A percentile compares a stretch with the other conserved stretches of the same genome.
These are phyloP conservation scores for Colletotrichum sp. DNA, from an alignment of 2,329 filamentous ascomycete species.

Conservation along the genomic window DNA sequence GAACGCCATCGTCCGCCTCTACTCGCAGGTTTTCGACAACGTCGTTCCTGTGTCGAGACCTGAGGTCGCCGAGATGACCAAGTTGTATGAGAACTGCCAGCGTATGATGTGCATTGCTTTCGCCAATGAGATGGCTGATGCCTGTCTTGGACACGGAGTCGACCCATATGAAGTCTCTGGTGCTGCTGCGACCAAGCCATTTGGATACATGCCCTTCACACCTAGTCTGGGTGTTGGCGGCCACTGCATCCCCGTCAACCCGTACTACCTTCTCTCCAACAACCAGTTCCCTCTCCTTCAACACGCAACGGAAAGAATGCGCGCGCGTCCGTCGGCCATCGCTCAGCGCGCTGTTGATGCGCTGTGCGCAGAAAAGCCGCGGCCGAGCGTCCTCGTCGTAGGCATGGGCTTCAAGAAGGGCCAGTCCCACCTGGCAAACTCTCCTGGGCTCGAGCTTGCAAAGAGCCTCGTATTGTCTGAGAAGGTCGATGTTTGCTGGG, in stretches of 20 bases:
- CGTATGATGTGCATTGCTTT: conserved; percentile 60
- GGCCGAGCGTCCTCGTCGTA: conserved; percentile 45
- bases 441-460: conserved; percentile 49
- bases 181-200: conserved; percentile 57
- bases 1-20: conserved; percentile 47
- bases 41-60: conserved; percentile 55
- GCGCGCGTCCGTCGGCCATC: conserved; percentile 43
- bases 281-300: conserved; percentile 51
- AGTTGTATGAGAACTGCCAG: conserved; percentile 64
- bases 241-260: conserved; percentile 63
- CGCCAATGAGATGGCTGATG: conserved; percentile 62
- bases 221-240: conserved; percentile 58
- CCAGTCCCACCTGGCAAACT: conserved; percentile 52
- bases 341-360: conserved; percentile 39
- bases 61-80: conserved; percentile 64
- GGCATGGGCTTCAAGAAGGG: conserved; percentile 58
- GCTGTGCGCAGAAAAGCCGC: conserved; percentile 26
- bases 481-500: conserved; percentile 47
- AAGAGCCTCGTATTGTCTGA: conserved; percentile 38
- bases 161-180: conserved; percentile 55
- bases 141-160: conserved; percentile 49
- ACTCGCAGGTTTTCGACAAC: conserved; percentile 50
- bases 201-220: conserved; percentile 54
- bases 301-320: conserved; percentile 48
- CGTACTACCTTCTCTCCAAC: conserved; percentile 56